A percentile compares a stretch with the other conserved stretches of the same genome.
Evolutionary conservation across 257 asterid genomes (phyloP).

Genomic region (Solanum microdontum): DNA sequence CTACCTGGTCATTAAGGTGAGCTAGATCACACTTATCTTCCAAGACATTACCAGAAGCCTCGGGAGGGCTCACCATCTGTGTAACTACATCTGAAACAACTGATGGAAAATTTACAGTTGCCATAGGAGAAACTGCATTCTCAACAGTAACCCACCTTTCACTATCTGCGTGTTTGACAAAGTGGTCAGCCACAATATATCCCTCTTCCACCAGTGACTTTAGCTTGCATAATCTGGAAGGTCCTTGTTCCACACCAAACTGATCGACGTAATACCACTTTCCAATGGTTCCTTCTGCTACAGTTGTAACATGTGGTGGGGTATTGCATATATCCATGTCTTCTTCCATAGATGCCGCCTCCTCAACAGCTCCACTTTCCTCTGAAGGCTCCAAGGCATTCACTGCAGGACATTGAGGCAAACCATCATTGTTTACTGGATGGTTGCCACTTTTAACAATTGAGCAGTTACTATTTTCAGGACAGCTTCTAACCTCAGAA

Average conservation of each 20-base stretch:
- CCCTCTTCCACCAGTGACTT: conserved; percentile 77
- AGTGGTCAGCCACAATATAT: conserved; percentile 78
- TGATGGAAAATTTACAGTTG: conserved; percentile 44
- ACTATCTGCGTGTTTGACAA: conserved; percentile 68
- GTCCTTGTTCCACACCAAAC: conserved; percentile 75
- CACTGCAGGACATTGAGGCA: conserved; percentile 23
- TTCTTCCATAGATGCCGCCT: conserved; percentile 87
- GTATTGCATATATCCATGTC: conserved; percentile 99
- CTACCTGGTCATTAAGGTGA: conserved; percentile 14
- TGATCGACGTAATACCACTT: conserved; percentile 89
- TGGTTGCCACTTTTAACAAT: conserved; percentile 23
- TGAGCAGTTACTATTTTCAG: conserved; percentile 25
- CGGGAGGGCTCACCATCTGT: conserved; percentile 84
- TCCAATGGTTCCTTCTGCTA: conserved; percentile 47
- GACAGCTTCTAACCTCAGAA: conserved; percentile 34
- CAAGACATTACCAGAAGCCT: conserved; percentile 95
- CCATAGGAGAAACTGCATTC: conserved; percentile 85
- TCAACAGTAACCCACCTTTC: conserved; percentile 98
- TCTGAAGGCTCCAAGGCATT: conserved; percentile 31
- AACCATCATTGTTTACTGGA: conserved; percentile 20
- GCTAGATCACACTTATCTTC: conserved; percentile 44
- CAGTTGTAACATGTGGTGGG: conserved; percentile 78
- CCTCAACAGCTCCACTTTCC: conserved; percentile 57
- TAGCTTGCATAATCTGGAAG: conserved; percentile 66
- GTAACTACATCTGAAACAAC: conserved; percentile 79